phyloP scores from a whole-genome alignment of 768 basidiomycete genomes.

The Kwoniella bestiolae region DNA sequence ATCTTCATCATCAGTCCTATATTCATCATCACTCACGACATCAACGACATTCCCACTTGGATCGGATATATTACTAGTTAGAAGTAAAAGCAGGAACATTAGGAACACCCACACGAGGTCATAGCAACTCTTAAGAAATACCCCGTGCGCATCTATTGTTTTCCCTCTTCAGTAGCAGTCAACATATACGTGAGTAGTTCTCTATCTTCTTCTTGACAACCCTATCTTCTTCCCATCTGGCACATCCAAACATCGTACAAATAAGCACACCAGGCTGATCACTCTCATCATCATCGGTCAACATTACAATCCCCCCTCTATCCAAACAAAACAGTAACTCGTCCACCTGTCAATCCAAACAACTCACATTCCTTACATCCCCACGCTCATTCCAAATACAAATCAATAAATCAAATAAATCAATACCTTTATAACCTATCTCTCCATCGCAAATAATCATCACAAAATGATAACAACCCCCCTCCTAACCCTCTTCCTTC shows the following conservation, averaged over 20 bases:
- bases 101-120: slow-evolving; percentile 5
- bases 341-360: background rate
- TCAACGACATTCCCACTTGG: too few relatives aligned
- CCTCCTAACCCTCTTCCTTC: slow-evolving; percentile 14
- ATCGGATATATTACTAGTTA: too few relatives aligned
- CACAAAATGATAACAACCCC: slow-evolving; percentile 19
- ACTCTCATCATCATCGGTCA: background rate
- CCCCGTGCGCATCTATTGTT: slow-evolving; percentile 12
- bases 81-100: background rate
- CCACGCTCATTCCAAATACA: slow-evolving; percentile 16
- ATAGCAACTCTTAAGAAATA: background rate
- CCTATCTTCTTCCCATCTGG: background rate
- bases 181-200: slow-evolving; percentile 9
- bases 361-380: slow-evolving; percentile 21
- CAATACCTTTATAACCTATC: too few relatives aligned
- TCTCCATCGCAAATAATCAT: background rate
- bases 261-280: slow-evolving; percentile 14
- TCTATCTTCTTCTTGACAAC: background rate
- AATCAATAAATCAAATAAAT: too few relatives aligned
- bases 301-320: slow-evolving; percentile 3
- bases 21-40: background rate
- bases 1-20: background rate
- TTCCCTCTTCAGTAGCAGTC: background rate
- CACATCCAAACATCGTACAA: background rate
- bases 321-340: slow-evolving; percentile 6